Conservation (phyloP, 257 asterid genomes). For the Mentha longifolia region DNA sequence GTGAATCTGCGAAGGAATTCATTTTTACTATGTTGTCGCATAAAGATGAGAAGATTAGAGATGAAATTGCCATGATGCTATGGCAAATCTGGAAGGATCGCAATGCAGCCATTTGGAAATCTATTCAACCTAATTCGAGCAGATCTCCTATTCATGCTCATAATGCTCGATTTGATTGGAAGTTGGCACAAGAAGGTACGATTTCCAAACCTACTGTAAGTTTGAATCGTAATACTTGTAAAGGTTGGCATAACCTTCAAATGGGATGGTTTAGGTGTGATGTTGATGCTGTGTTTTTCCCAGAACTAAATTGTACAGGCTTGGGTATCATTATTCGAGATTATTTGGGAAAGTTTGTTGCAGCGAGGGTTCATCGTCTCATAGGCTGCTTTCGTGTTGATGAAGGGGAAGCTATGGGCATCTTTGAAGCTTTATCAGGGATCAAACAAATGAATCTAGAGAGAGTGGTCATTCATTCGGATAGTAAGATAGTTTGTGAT, state of each 20-base stretch:
- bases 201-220: not conserved
- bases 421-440: too few relatives aligned
- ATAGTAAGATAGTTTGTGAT: too few relatives aligned
- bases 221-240: not conserved
- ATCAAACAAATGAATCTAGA: too few relatives aligned
- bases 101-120: not conserved
- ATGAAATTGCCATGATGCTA: not conserved
- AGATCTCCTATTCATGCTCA: not conserved
- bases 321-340: too few relatives aligned
- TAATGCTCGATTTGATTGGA: not conserved
- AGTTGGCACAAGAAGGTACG: not conserved
- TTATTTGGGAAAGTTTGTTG: too few relatives aligned
- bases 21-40: too few relatives aligned
- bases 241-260: not conserved
- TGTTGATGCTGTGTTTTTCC: not conserved
- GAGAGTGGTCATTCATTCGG: too few relatives aligned
- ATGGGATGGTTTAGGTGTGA: not conserved
- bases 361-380: too few relatives aligned
- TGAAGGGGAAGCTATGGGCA: too few relatives aligned
- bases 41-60: not conserved
- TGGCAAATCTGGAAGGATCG: not conserved
- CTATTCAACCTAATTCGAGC: not conserved
- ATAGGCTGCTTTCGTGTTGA: too few relatives aligned
- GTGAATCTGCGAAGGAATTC: too few relatives aligned
- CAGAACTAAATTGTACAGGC: not conserved